Percentiles rank a stretch among this genome's conserved stretches.
phyloP scores from a whole-genome alignment of 176 grass and related monocot species.

The Rhynchospora pubera region DNA sequence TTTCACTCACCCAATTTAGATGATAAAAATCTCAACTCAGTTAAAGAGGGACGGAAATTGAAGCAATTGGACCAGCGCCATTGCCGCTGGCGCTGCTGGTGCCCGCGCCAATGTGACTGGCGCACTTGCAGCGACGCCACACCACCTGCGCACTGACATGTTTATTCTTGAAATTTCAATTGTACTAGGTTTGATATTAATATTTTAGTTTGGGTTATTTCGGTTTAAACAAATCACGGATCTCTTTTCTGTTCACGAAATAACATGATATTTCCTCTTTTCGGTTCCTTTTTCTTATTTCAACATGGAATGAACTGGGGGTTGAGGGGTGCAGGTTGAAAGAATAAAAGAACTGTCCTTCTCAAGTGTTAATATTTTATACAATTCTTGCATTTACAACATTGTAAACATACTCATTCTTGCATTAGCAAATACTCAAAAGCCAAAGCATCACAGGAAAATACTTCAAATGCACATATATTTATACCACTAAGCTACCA shows the following conservation, averaged over 20 bases:
- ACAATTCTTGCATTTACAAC: background rate
- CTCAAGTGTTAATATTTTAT: background rate
- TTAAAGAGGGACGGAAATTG: too few species aligned
- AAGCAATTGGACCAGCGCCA: too few species aligned
- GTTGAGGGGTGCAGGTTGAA: background rate
- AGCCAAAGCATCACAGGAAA: background rate
- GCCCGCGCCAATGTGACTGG: too few species aligned
- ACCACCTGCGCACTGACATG: too few species aligned
- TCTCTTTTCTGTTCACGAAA: background rate
- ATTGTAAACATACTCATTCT: background rate
- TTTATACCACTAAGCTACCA: conserved; percentile 39
- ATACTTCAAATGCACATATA: background rate
- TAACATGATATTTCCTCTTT: background rate
- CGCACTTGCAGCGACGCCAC: too few species aligned
- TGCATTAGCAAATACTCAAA: background rate
- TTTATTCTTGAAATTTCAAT: too few species aligned
- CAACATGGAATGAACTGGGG: background rate
- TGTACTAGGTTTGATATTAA: too few species aligned
- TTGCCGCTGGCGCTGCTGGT: too few species aligned
- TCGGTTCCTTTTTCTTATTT: background rate
- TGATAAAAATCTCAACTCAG: too few species aligned
- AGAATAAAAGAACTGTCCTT: background rate
- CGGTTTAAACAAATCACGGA: too few species aligned
- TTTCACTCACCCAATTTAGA: too few species aligned
- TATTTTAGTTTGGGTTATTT: too few species aligned